Base-by-base conservation (phyloP, 176 grass and related monocot species). In the Paspalum notatum region DNA sequence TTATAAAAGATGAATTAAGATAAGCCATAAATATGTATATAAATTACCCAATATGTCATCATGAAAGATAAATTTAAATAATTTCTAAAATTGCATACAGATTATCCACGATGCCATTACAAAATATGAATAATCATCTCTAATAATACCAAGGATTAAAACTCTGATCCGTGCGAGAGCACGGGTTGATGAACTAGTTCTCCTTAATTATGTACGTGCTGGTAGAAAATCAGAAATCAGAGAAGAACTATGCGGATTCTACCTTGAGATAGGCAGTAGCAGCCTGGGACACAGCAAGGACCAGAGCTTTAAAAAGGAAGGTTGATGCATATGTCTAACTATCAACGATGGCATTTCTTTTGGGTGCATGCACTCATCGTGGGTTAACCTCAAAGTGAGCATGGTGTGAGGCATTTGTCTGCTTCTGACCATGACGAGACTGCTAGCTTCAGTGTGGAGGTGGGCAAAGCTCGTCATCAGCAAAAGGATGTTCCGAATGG, bases 301-400 rank as follows among this genome's bases (percentile, higher is more conserved):
- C 68, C 64, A 65, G 52, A 66, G 41, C 56, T 89, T 89, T 85
- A 18, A 27, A 85, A 81, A 53, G 16, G n/a, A 66, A 85, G 78
- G 87, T 79, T 59, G 73, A 39, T 82, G 24, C 22, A 43, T 50
- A 22, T 76, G 50, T 89, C 78, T 77, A 85, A 85, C 82, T 47
- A 77, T 81, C 82, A 85, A 66, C 42, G 22, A 72, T 44, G 26
- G 16, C 60, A 77, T 86, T 72, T 57, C 50, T 81, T 82, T 82
- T 86, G 58, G 72, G 9, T 62, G 22, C 38, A 79, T 32, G 48
- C 63, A 46, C 43, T 85, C 59, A 24, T 22, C 37, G 37, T 53
- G 78, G 67, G 76, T 89, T 87, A 84, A 81, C 80, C 84, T 80
- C 80, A 91, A 79, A 87, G 57, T 37, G 80, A 84, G 81, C 71